Evolutionary conservation across 2,329 filamentous ascomycete species (phyloP).

Genomic region (Arthrobotrys sphaeroides): DNA sequence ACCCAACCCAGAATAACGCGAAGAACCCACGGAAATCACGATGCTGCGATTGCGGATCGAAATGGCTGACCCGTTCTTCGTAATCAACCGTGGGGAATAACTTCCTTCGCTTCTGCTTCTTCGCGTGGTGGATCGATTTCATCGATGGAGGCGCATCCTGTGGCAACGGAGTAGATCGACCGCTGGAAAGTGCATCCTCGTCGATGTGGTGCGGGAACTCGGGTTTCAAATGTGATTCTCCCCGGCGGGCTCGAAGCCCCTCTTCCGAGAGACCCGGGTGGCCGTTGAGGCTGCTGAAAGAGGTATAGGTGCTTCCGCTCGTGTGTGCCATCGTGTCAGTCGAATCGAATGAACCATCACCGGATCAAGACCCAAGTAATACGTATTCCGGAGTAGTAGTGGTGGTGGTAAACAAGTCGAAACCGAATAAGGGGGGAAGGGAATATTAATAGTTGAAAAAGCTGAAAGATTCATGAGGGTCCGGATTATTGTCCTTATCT

Average conservation of each 20-base stretch:
- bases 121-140: conserved; percentile 82
- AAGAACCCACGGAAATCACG: conserved; percentile 97
- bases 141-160: conserved; percentile 92
- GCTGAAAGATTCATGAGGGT: conserved; percentile 1
- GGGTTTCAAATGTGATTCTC: conserved; percentile 36
- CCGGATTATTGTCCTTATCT: conserved; percentile 44
- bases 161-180: conserved; percentile 78
- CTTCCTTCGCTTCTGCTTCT: conserved; percentile 82
- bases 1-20: conserved; percentile 95
- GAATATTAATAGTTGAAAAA: background rate
- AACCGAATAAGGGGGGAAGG: conserved; percentile 4
- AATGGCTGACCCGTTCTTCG: conserved; percentile 88
- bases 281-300: conserved; percentile 19
- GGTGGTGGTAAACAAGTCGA: background rate
- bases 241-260: conserved; percentile 31
- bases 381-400: background rate
- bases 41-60: conserved; percentile 91
- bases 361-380: background rate
- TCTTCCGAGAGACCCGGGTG: conserved; percentile 16
- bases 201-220: conserved; percentile 30
- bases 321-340: conserved; percentile 26
- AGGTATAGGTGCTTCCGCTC: conserved; percentile 28
- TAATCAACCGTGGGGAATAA: conserved; percentile 95
- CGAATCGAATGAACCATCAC: background rate
- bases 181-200: conserved; percentile 43